Evolutionary conservation across 2,329 filamentous ascomycete genomes (phyloP).

Genomic region (Epichloe uncinata): DNA sequence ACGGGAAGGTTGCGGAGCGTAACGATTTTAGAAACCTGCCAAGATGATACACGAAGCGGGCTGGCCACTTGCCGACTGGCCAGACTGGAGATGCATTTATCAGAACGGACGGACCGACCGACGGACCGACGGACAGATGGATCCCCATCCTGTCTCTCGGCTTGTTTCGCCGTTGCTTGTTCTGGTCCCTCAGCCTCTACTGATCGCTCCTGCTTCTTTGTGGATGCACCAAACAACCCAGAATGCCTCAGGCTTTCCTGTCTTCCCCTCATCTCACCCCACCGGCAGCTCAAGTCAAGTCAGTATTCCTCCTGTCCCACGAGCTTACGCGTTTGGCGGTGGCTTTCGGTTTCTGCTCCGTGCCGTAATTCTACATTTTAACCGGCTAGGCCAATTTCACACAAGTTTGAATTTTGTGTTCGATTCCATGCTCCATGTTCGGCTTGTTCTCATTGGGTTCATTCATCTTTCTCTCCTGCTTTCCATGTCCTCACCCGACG

Average conservation of each 20-base stretch:
- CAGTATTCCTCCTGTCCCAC: no score
- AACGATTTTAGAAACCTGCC: not conserved
- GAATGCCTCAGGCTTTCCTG: not conserved
- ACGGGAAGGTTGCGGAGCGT: no score
- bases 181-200: no score
- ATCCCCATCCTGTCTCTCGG: not conserved
- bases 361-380: not conserved
- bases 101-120: not conserved
- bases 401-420: no score
- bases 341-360: not conserved
- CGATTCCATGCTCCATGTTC: no score
- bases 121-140: no score
- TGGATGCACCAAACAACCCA: not conserved
- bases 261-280: not conserved
- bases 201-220: not conserved
- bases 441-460: not conserved
- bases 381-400: not conserved
- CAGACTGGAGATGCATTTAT: no score
- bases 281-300: not conserved
- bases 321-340: not conserved
- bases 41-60: not conserved
- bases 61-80: constrained; percentile 2
- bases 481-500: not conserved
- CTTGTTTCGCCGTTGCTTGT: not conserved
- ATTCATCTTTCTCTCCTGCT: not conserved